phyloP scores from a whole-genome alignment of 2,329 filamentous ascomycete species.

The Cladosporium austrohemisphaericum region DNA sequence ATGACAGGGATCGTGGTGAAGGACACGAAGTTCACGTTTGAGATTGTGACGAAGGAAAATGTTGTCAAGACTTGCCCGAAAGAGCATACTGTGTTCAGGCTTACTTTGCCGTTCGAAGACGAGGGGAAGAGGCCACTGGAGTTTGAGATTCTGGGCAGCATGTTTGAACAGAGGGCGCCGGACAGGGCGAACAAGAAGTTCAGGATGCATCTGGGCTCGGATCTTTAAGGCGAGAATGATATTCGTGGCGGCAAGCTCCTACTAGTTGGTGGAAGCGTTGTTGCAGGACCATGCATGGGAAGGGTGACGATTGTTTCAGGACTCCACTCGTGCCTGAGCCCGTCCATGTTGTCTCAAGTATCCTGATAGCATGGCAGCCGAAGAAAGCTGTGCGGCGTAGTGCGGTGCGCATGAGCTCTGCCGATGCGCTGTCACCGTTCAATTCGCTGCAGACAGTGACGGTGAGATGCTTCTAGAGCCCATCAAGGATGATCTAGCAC shows the following conservation, averaged over 20 bases:
- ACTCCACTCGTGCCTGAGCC: too few relatives aligned
- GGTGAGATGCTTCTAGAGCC: too few relatives aligned
- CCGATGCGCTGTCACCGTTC: too few relatives aligned
- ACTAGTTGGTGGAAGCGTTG: not conserved
- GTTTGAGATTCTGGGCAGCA: constrained; percentile 83
- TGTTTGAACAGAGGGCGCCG: constrained; percentile 76
- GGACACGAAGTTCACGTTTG: constrained; percentile 82
- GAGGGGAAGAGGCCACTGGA: constrained; percentile 49
- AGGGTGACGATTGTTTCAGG: too few relatives aligned
- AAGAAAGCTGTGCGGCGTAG: too few relatives aligned
- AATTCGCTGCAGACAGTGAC: too few relatives aligned
- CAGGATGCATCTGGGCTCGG: constrained; percentile 74
- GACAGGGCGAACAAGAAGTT: constrained; percentile 91
- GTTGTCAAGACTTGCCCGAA: constrained; percentile 79
- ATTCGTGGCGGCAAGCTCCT: not conserved
- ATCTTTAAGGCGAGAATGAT: constrained; percentile 30
- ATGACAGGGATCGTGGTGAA: constrained; percentile 81
- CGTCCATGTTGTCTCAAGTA: too few relatives aligned
- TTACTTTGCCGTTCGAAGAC: constrained; percentile 58
- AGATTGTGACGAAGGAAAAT: constrained; percentile 71
- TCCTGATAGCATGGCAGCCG: too few relatives aligned
- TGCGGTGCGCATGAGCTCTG: too few relatives aligned
- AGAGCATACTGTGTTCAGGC: constrained; percentile 79
- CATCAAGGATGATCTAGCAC: too few relatives aligned
- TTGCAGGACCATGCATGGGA: not conserved